phyloP scores from a whole-genome alignment of 345 rosid genomes.

The Theobroma cacao region DNA sequence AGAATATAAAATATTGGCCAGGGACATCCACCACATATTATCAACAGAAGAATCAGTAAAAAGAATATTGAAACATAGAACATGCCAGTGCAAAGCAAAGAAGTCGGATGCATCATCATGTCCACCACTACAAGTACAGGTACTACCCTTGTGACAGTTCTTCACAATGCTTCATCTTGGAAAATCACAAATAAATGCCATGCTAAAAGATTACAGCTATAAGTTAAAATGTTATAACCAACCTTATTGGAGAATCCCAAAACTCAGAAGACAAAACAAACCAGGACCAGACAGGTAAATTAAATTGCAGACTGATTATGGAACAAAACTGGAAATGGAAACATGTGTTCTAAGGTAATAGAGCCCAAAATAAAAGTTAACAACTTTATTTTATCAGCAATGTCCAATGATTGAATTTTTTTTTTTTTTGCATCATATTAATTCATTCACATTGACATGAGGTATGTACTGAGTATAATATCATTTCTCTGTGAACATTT shows the following conservation, averaged over 20 bases:
- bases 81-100: not conserved
- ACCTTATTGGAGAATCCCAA: not conserved
- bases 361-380: not conserved
- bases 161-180: not conserved
- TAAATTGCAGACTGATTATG: not conserved
- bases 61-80: not conserved
- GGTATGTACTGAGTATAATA: not conserved
- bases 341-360: not conserved
- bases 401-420: not conserved
- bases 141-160: not conserved
- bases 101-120: not conserved
- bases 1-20: not conserved
- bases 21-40: not conserved
- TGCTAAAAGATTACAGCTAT: not conserved
- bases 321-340: not conserved
- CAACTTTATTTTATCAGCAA: not conserved
- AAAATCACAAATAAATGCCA: not conserved
- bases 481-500: not conserved
- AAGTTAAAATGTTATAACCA: not conserved
- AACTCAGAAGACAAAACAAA: not conserved
- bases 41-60: not conserved
- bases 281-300: not conserved
- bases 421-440: not conserved
- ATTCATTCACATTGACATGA: not conserved
- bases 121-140: not conserved